Conservation (phyloP, 805 yeast genomes). For the Yamadazyma scolyti region DNA sequence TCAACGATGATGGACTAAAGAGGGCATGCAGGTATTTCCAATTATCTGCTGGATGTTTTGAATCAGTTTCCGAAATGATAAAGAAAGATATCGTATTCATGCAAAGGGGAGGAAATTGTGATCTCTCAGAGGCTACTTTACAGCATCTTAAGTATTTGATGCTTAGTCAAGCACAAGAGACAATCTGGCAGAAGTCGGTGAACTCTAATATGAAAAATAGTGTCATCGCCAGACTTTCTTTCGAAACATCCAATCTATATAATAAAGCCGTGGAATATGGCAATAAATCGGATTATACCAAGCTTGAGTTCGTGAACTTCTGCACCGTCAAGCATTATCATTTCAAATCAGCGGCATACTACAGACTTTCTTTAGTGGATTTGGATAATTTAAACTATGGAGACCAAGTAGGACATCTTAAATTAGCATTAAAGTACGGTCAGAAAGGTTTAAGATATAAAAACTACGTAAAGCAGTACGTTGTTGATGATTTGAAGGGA, state of each 20-base stretch:
- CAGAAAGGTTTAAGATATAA: constrained; percentile 34
- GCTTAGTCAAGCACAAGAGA: constrained; percentile 86
- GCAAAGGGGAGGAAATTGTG: constrained; percentile 2
- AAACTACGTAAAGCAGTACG: constrained; percentile 39
- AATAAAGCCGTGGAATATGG: constrained; percentile 34
- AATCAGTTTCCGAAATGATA: constrained; percentile 12
- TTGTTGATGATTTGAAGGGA: constrained; percentile 50
- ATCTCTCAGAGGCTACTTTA: constrained; percentile 47
- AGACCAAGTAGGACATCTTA: constrained; percentile 60
- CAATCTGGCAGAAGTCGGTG: constrained; percentile 73
- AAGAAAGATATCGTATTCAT: constrained; percentile 4
- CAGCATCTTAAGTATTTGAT: constrained; percentile 48
- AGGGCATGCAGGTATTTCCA: constrained; percentile 64
- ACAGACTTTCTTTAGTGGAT: constrained; percentile 53
- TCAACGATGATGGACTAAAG: constrained; percentile 54
- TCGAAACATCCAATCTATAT: constrained; percentile 60
- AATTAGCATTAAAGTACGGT: constrained; percentile 38
- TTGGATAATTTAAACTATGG: constrained; percentile 58
- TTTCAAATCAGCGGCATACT: constrained; percentile 69
- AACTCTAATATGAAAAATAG: constrained; percentile 50
- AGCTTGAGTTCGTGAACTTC: constrained; percentile 64
- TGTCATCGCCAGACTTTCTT: constrained; percentile 59
- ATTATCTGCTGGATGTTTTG: constrained; percentile 66
- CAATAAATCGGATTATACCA: constrained; percentile 43
- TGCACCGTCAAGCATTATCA: constrained; percentile 57